These are phyloP conservation scores for Lycium barbarum DNA, from an alignment of 257 asterid genomes.

Conservation along the genomic window DNA sequence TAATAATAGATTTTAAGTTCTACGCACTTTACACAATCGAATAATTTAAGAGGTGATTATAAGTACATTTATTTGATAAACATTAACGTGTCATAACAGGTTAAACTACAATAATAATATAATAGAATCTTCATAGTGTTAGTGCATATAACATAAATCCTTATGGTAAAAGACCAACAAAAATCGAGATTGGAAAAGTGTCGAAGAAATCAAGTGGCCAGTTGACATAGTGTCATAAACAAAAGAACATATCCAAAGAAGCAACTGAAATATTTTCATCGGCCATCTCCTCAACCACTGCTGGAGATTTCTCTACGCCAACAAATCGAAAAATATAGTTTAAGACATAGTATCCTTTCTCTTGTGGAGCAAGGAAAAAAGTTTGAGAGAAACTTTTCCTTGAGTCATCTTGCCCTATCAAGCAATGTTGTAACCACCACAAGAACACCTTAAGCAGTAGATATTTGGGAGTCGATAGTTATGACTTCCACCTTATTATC, in stretches of 20 bases:
- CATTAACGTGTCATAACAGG: not conserved
- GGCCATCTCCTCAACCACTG: conserved; percentile 30
- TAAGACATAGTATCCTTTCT: conserved; percentile 56
- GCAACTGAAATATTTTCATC: conserved; percentile 1
- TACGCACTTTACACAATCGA: not conserved
- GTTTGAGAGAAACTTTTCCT: conserved; percentile 56
- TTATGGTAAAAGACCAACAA: no score
- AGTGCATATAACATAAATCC: no score
- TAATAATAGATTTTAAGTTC: not conserved
- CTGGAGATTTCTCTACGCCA: not conserved
- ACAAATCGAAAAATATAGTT: conserved; percentile 58
- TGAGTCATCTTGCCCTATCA: conserved; percentile 36
- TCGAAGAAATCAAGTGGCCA: not conserved
- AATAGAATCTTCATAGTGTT: no score
- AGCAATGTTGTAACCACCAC: conserved; percentile 56
- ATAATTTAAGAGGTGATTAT: not conserved
- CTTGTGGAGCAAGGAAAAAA: conserved; percentile 67
- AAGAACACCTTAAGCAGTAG: conserved; percentile 55
- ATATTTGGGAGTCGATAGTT: conserved; percentile 50
- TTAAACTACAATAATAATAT: not conserved
- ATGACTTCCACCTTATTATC: conserved; percentile 43
- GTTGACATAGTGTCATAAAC: not conserved
- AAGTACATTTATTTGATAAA: no score
- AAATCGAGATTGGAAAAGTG: no score
- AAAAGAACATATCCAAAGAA: not conserved